Evolutionary conservation across 1,284 basidiomycete species (phyloP).

Genomic region (Stereum hirsutum): DNA sequence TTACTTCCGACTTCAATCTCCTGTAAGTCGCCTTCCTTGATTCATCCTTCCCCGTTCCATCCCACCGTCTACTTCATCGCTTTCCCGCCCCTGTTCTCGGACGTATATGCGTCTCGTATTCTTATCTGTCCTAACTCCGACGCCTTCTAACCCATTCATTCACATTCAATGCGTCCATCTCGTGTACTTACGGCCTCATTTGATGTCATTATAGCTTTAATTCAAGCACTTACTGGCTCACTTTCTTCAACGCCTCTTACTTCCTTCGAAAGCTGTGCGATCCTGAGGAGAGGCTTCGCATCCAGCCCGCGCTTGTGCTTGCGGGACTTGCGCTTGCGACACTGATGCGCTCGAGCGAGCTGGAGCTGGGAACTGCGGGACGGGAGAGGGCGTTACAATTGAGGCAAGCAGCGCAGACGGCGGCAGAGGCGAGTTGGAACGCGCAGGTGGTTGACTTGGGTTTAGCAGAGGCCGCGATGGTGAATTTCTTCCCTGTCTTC

Average conservation of each 20-base stretch:
- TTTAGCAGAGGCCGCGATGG: slow-evolving; percentile 67
- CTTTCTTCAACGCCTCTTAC: slow-evolving; percentile 49
- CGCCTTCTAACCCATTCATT: not conserved
- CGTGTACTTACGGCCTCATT: no score
- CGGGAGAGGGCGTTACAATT: slow-evolving; percentile 43
- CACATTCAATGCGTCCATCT: no score
- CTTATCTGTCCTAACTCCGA: not conserved
- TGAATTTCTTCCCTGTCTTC: no score
- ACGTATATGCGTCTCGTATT: no score
- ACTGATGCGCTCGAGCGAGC: slow-evolving; percentile 64
- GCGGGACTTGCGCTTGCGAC: slow-evolving; percentile 61
- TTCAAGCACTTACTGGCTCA: slow-evolving; percentile 48
- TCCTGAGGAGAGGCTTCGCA: slow-evolving; percentile 35
- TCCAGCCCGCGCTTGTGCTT: slow-evolving; percentile 64
- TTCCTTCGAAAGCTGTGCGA: slow-evolving; percentile 46
- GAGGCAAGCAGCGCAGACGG: slow-evolving; percentile 42
- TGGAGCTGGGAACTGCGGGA: slow-evolving; percentile 42
- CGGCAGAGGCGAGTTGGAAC: slow-evolving; percentile 42
- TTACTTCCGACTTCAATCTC: slow-evolving; percentile 42
- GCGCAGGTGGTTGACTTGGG: slow-evolving; percentile 46
- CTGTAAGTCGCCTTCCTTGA: slow-evolving; percentile 31
- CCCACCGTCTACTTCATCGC: no score
- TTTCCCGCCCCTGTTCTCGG: no score
- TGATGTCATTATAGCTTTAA: slow-evolving; percentile 36
- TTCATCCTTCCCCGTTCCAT: not conserved